These are phyloP conservation scores for Sporothrix brunneoviolacea DNA, from an alignment of 2,329 filamentous ascomycete species.

Conservation along the genomic window DNA sequence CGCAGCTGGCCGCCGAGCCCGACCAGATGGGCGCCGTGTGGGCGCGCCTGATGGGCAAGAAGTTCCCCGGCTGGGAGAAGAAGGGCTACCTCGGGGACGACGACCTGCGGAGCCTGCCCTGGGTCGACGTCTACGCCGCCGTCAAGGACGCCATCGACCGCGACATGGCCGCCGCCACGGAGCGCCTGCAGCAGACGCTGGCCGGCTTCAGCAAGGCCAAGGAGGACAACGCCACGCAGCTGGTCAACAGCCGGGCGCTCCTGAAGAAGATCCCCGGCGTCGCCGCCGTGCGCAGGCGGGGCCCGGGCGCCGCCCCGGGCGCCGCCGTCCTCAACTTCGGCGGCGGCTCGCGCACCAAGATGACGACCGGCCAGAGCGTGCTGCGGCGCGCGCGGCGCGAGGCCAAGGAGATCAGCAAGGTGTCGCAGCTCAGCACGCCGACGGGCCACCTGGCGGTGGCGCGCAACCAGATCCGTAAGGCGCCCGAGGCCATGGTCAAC, in stretches of 20 bases:
- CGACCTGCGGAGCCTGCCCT: constrained; percentile 48
- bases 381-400: constrained; percentile 52
- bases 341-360: constrained; percentile 46
- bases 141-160: constrained; percentile 56
- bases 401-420: constrained; percentile 45
- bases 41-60: constrained; percentile 68
- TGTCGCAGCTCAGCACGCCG: constrained; percentile 39
- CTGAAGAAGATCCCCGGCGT: constrained; percentile 27
- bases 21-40: constrained; percentile 67
- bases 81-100: constrained; percentile 58
- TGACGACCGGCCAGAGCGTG: constrained; percentile 44
- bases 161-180: constrained; percentile 48
- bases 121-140: constrained; percentile 65
- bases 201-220: constrained; percentile 52
- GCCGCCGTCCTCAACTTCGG: constrained; percentile 35
- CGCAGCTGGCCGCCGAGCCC: constrained; percentile 63
- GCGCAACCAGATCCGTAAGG: constrained; percentile 37
- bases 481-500: constrained; percentile 48
- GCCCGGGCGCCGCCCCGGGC: constrained; percentile 11
- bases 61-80: constrained; percentile 62
- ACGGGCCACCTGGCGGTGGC: constrained; percentile 28
- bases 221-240: constrained; percentile 48
- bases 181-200: constrained; percentile 50
- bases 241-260: constrained; percentile 42
- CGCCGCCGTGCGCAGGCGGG: constrained; percentile 14